Base-by-base conservation (phyloP, 2,329 filamentous ascomycete species). In the Verticillium nonalfalfae region DNA sequence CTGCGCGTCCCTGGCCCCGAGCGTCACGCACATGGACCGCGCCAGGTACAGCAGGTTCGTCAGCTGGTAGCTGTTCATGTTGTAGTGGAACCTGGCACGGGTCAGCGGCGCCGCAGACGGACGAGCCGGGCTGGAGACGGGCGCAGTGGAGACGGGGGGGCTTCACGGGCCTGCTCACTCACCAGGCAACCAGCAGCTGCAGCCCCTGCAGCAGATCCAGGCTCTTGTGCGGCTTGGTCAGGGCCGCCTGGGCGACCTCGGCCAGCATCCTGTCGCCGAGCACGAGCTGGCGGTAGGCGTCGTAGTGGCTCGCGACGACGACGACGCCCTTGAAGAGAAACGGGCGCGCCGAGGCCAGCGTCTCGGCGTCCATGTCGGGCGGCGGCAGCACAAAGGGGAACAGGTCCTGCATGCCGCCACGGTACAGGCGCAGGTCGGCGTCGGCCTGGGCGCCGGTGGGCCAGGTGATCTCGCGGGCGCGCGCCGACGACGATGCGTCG, bases 241-340 rank as follows among this genome's bases (percentile, higher is more conserved):
- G 69, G 1, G 76, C 72, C 3, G 76, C 75, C 62, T 72, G 71
- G 11, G 72, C 71, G 45, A 83, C 72, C 21, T 81, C 78, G 7
- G 69, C 70, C 59, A 83, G 67, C 59, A 83, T 63, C 66, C 77
- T 75, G 59, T 75, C 71, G 1, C 79, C 81, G 59, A 82, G 68
- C 56, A 68, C 69, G 13, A 76, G 68, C 68, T 83, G 81, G 45
- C 79, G 73, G 33, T 69, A 60, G 0, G 79, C 79, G 56, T 83
- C 76, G 1, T 75, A 71, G 57, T 79, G 74, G 61, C 71, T 73
- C 18, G 74, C 71, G 57, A 73, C 73, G 69, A 82, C 75, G 76
- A 83, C 81, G 63, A 79, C 68, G 4, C 74, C 78, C 66, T 81
- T 81, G 79, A 80, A 84, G 50, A 82, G 64, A 50, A 79, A 78